Conservation (phyloP, 1,139 yeast genomes). For the Zygosaccharomyces pseudobailii region DNA sequence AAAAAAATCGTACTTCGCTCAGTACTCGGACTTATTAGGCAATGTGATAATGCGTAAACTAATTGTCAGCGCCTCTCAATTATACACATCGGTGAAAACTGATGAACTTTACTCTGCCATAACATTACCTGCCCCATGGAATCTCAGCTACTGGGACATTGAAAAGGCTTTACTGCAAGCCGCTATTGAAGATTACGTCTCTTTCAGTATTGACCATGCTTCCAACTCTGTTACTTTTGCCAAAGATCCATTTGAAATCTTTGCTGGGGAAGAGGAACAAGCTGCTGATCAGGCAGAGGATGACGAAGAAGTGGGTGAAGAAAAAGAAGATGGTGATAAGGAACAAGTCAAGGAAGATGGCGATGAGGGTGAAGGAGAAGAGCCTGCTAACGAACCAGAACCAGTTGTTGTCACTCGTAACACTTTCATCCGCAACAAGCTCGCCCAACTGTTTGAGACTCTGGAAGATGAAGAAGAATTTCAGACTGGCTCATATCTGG, state of each 20-base stretch:
- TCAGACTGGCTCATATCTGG: conserved; percentile 28
- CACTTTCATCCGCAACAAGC: conserved; percentile 46
- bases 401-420: conserved; percentile 60
- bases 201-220: conserved; percentile 80
- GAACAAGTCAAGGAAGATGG: conserved; percentile 34
- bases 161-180: conserved; percentile 81
- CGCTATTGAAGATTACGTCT: conserved; percentile 75
- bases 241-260: conserved; percentile 71
- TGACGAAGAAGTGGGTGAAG: conserved; percentile 56
- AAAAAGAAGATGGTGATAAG: conserved; percentile 41
- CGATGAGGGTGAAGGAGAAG: conserved; percentile 20
- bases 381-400: conserved; percentile 44
- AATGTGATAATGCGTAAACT: conserved; percentile 77
- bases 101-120: conserved; percentile 77
- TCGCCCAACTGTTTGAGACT: conserved; percentile 26
- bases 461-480: conserved; percentile 30
- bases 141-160: conserved; percentile 63
- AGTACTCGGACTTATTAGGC: conserved; percentile 70
- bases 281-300: conserved; percentile 60
- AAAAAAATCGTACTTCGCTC: conserved; percentile 55
- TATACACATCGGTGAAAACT: conserved; percentile 74
- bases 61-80: conserved; percentile 83
- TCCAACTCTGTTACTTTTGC: conserved; percentile 71
- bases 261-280: conserved; percentile 51
- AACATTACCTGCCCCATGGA: conserved; percentile 63